A percentile compares a stretch with the other conserved stretches of the same genome.
Conservation (phyloP, 139 green algal genomes). For the Ettlia oleoabundans region DNA sequence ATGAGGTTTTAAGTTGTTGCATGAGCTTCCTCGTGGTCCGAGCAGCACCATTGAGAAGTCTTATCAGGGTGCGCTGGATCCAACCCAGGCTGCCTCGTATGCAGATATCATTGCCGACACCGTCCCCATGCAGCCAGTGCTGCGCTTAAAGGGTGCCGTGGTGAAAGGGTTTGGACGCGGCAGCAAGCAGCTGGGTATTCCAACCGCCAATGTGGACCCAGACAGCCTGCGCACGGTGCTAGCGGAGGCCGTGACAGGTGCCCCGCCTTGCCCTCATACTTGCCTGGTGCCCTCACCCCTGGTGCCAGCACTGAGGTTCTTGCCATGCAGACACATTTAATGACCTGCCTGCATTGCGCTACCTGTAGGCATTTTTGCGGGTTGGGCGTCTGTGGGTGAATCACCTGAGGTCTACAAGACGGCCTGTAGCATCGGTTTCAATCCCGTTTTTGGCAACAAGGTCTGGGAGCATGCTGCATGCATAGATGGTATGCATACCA, state of each 20-base stretch:
- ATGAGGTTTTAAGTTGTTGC: not conserved
- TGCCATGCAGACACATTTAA: no score
- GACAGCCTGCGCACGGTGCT: constrained; percentile 60
- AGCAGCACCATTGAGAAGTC: no score
- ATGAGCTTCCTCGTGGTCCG: not conserved
- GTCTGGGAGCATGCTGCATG: constrained; percentile 33
- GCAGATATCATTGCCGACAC: constrained; percentile 24
- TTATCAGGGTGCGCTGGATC: no score
- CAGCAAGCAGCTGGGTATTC: constrained; percentile 87
- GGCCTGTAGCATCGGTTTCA: constrained; percentile 62
- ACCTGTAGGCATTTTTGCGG: constrained; percentile 57
- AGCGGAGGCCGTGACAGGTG: constrained; percentile 78
- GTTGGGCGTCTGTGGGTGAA: constrained; percentile 65
- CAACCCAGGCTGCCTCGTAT: not conserved
- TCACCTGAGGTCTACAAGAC: constrained; percentile 51
- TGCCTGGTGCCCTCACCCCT: no score
- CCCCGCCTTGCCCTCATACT: no score
- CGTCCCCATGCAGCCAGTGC: constrained; percentile 63
- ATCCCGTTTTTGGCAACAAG: constrained; percentile 90
- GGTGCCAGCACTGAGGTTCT: no score
- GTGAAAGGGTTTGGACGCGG: constrained; percentile 94
- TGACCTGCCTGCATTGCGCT: no score
- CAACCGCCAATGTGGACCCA: constrained; percentile 89
- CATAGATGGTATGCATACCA: no score
- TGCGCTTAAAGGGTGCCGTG: constrained; percentile 80